Base-by-base conservation (phyloP, 805 yeast species). In the Lachancea thermotolerans region DNA sequence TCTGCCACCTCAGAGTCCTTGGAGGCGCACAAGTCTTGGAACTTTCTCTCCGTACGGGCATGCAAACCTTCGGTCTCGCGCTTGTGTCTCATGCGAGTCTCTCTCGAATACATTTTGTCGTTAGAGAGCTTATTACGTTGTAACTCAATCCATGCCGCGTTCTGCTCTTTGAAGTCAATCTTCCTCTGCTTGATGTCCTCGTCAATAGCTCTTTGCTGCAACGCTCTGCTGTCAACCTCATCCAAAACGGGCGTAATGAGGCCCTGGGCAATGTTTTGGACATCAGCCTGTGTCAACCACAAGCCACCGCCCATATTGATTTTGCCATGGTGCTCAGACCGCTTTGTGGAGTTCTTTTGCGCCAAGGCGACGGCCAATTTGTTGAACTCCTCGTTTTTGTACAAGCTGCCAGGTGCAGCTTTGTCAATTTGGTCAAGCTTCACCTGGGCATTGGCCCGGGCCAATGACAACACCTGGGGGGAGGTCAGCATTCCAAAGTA, bases 271-370 rank as follows among this genome's bases (percentile, higher is more conserved):
- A 91, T 77, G 42, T 74, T 74, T 51, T 86, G 83, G 49, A 93
- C 77, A 57, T 90, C 96, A 16, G 71, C 75, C 48, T 75, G 83
- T 34, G 85, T 72, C 75, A 91, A 78, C 57, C 74, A 77, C 47
- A 86, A 72, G 2, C 97, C 98, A 50, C 95, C 96, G 49, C 99
- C 99, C 50, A 91, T 67, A 58, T 87, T 74, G 55, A 88, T 70
- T 62, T 81, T 77, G 38, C 38, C 46, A 31, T 39, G 29, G 51
- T 81, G 79, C 41, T 55, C 60, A 50, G 69, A 60, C 49, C 72
- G 75, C 59, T 77, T 79, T 41, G 75, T 77, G 39, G 75, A 70
- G 56, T 79, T 79, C 50, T 76, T 75, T 60, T 84, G 85, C 2
- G 96, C 96, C 50, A 85, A 68, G 28, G 81, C 80, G 44, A 83